phyloP scores from a whole-genome alignment of 805 yeast genomes.

The Yamadazyma olivae region DNA sequence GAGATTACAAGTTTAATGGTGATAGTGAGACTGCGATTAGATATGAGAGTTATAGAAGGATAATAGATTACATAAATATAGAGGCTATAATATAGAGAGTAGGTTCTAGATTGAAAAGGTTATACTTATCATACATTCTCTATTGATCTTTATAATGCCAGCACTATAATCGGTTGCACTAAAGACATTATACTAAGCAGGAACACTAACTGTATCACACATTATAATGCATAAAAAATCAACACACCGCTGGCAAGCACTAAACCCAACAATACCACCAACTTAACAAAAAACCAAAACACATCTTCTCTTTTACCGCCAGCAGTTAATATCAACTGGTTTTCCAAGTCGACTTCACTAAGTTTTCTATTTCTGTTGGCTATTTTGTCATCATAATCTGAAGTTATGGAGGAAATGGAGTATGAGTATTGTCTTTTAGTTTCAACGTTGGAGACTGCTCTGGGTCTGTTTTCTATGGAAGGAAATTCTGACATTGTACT shows the following conservation, averaged over 20 bases:
- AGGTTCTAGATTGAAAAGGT: too few relatives aligned
- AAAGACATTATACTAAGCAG: too few relatives aligned
- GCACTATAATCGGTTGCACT: too few relatives aligned
- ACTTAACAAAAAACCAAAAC: constrained; percentile 27
- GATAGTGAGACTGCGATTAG: too few relatives aligned
- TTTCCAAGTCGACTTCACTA: constrained; percentile 34
- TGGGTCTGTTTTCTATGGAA: constrained; percentile 9
- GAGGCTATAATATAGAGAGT: too few relatives aligned
- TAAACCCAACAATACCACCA: constrained; percentile 23
- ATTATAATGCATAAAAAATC: constrained; percentile 32
- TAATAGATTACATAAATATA: too few relatives aligned
- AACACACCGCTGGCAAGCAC: constrained; percentile 33
- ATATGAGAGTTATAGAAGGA: too few relatives aligned
- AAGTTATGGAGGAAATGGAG: constrained; percentile 9
- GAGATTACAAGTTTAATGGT: too few relatives aligned
- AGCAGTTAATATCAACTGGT: constrained; percentile 34
- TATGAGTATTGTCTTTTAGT: constrained; percentile 11
- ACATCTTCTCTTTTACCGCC: constrained; percentile 36
- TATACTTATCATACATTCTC: too few relatives aligned
- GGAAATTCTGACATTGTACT: constrained; percentile 3
- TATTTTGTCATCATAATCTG: constrained; percentile 6
- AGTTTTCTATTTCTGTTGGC: constrained; percentile 22
- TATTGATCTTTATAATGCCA: too few relatives aligned
- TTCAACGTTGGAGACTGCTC: constrained; percentile 10
- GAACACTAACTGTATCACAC: too few relatives aligned